Evolutionary conservation across 148 eudicot species (phyloP).

Genomic region (Rhododendron ovatum): DNA sequence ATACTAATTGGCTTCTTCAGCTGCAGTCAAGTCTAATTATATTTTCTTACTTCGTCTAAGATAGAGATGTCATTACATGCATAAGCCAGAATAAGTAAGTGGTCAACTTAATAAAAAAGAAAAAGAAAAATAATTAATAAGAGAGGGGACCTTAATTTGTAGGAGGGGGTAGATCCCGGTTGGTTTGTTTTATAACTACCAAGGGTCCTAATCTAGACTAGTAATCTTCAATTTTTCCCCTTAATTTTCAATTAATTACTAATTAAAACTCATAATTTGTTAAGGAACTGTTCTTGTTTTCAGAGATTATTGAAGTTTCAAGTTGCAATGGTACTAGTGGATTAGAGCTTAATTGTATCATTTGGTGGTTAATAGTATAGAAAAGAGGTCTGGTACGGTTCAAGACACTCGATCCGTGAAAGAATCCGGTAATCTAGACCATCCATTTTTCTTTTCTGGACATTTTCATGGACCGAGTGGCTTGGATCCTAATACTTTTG

Average conservation of each 20-base stretch:
- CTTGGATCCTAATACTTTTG: too few relatives aligned
- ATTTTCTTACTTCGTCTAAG: neutral
- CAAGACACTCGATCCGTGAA: too few relatives aligned
- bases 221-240: neutral
- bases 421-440: too few relatives aligned
- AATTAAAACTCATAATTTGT: neutral
- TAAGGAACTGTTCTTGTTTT: neutral
- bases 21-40: neutral
- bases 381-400: too few relatives aligned
- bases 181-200: constrained; percentile 4
- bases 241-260: neutral
- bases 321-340: neutral
- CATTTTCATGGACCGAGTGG: too few relatives aligned
- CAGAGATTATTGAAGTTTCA: neutral
- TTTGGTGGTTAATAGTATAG: neutral
- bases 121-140: neutral
- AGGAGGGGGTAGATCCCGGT: constrained; percentile 9
- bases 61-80: constrained; percentile 1
- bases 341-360: neutral
- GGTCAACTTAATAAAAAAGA: neutral
- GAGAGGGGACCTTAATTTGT: neutral
- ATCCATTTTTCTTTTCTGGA: too few relatives aligned
- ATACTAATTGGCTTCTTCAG: neutral
- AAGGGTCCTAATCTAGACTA: neutral
- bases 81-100: neutral